Evolutionary conservation across 208 protist species (phyloP), one percentile per base, ranked within the genome.

Genomic region (Trypanosoma platydactyli): DNA sequence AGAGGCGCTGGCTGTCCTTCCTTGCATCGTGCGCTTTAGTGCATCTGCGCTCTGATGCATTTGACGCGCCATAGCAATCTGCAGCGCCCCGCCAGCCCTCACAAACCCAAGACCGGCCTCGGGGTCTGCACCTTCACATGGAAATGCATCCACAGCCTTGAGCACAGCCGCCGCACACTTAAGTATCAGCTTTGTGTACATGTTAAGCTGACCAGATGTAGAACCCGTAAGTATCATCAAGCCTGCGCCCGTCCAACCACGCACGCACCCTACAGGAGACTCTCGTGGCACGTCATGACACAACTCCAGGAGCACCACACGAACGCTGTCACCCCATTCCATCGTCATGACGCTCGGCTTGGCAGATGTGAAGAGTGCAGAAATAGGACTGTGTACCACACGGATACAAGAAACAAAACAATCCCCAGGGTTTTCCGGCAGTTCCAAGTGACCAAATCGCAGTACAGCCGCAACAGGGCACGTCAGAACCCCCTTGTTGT

Each of bases 51-150:
- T 54, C 16, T 30, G 41, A 11, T 30, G 25, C 45, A 65, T 3
- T n/a, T 69, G 53, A 35, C 51, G 58, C n/a, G 79, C 71, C 15
- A 84, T 18, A 18, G 73, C 66, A 41, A 88, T 72, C 30, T 69
- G 63, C 38, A 77, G 76, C 6, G 72, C 77, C 0, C 82, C 82
- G 42, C 82, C 82, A n/a, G 73, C 82, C n/a, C 78, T 72, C 41
- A 78, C 66, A 42, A 76, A 59, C 4, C 73, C 74, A 3, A 59
- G 38, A 7, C 55, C 44, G 22, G n/a, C 30, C 48, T 49, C 62
- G 44, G 50, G 7, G 33, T 22, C 16, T 15, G n/a, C 18, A 58
- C 7, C n/a, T 22, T 27, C 27, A 33, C 24, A 46, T 25, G 33
- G 29, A 15, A 7, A 55, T 51, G 65, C 15, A 38, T 58, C 54